These are phyloP conservation scores for Triangularia setosa DNA, from an alignment of 2,329 filamentous ascomycete genomes.

Conservation along the genomic window DNA sequence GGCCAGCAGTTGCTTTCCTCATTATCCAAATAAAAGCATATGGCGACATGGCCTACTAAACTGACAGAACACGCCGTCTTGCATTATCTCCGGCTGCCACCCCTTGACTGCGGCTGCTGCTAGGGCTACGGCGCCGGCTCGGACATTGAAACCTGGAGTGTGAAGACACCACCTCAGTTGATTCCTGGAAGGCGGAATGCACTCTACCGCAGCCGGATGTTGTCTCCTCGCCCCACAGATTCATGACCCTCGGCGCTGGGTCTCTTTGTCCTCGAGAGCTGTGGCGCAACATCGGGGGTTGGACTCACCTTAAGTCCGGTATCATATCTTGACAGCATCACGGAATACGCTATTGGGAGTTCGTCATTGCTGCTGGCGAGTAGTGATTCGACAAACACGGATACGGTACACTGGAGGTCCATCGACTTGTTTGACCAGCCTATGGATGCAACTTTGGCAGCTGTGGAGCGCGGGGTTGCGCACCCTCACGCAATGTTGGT, in stretches of 20 bases:
- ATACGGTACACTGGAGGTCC: neutral
- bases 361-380: constrained; percentile 15
- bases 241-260: neutral
- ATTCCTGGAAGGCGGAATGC: neutral
- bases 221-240: neutral
- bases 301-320: constrained; percentile 2
- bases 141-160: constrained; percentile 2
- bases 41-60: constrained; percentile 1
- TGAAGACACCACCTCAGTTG: neutral
- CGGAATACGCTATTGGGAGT: constrained; percentile 11
- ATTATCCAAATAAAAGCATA: neutral
- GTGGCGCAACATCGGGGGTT: neutral
- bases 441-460: neutral
- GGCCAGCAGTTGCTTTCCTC: constrained; percentile 1
- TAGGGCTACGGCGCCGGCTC: constrained; percentile 1
- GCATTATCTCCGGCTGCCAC: constrained; percentile 3
- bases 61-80: neutral
- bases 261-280: neutral
- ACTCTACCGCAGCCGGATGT: neutral
- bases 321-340: constrained; percentile 4
- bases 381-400: constrained; percentile 10
- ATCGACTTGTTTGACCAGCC: neutral
- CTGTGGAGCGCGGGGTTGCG: neutral
- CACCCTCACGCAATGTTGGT: neutral
- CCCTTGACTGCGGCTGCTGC: neutral